Evolutionary conservation across 1,139 yeast species (phyloP).

Genomic region (Pichia sp.): DNA sequence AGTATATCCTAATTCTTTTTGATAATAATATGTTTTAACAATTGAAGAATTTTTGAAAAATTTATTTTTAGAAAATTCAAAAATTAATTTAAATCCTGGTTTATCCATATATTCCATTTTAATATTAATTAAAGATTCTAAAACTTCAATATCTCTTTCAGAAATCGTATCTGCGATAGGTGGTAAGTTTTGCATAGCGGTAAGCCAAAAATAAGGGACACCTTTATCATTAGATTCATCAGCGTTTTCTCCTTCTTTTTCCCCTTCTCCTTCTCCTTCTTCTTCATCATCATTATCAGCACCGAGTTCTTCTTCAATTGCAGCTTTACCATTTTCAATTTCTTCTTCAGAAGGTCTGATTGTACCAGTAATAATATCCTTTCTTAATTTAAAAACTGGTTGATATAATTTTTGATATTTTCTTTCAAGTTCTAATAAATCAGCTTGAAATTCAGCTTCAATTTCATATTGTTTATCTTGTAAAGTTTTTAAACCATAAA

Average conservation of each 20-base stretch:
- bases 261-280: slow-evolving; percentile 29
- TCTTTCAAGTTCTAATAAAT: slow-evolving; percentile 80
- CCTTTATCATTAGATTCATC: slow-evolving; percentile 47
- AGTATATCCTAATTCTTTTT: slow-evolving; percentile 87
- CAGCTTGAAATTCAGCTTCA: slow-evolving; percentile 89
- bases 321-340: slow-evolving; percentile 62
- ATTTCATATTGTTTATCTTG: slow-evolving; percentile 76
- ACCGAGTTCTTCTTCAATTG: slow-evolving; percentile 33
- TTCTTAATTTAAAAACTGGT: slow-evolving; percentile 74
- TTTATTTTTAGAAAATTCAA: slow-evolving; percentile 74
- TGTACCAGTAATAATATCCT: slow-evolving; percentile 63
- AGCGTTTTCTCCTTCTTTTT: slow-evolving; percentile 37
- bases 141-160: slow-evolving; percentile 85
- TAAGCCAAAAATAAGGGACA: slow-evolving; percentile 93
- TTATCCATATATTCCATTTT: slow-evolving; percentile 75
- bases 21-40: slow-evolving; percentile 87
- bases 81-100: slow-evolving; percentile 87
- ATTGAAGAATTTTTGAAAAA: slow-evolving; percentile 68
- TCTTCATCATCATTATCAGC: slow-evolving; percentile 44
- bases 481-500: slow-evolving; percentile 76
- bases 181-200: slow-evolving; percentile 83
- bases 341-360: slow-evolving; percentile 76
- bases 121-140: slow-evolving; percentile 62
- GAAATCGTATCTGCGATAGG: slow-evolving; percentile 81
- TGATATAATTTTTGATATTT: slow-evolving; percentile 66